Percentiles rank a stretch among this genome's conserved stretches.
phyloP scores from a whole-genome alignment of 768 basidiomycete species.

The Leucocoprinus leucothites region DNA sequence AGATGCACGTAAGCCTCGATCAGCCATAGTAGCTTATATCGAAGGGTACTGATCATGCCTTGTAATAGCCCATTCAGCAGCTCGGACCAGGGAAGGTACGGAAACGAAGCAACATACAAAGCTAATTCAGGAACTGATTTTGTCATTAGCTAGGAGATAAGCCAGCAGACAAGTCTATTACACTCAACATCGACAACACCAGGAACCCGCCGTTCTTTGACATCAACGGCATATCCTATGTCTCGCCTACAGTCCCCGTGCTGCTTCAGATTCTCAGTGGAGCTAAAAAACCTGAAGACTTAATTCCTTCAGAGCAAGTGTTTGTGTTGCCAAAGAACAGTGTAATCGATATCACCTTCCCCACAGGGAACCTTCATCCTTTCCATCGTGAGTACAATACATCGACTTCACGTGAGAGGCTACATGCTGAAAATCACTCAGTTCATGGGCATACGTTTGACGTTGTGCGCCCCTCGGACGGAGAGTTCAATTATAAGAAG shows the following conservation, averaged over 20 bases:
- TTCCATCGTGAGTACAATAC: conserved; percentile 6
- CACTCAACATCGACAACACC: background rate
- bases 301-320: conserved; percentile 8
- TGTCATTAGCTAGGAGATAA: conserved; percentile 1
- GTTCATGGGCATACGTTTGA: conserved; percentile 27
- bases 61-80: conserved; percentile 16
- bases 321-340: conserved; percentile 4
- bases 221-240: conserved; percentile 8
- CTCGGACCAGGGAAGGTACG: background rate
- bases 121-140: background rate
- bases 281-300: conserved; percentile 1
- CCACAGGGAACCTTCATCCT: conserved; percentile 3
- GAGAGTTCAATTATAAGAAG: conserved; percentile 12
- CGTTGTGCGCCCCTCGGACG: conserved; percentile 15
- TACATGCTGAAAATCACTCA: background rate
- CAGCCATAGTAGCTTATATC: background rate
- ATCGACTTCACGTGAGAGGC: background rate
- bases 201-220: conserved; percentile 9
- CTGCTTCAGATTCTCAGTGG: conserved; percentile 12
- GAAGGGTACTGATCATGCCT: conserved; percentile 7
- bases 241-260: conserved; percentile 4
- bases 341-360: conserved; percentile 9
- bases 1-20: conserved; percentile 3
- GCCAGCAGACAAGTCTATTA: conserved; percentile 10
- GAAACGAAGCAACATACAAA: background rate